These are phyloP conservation scores for Millerago galiae DNA, from an alignment of 805 yeast species.

Conservation along the genomic window DNA sequence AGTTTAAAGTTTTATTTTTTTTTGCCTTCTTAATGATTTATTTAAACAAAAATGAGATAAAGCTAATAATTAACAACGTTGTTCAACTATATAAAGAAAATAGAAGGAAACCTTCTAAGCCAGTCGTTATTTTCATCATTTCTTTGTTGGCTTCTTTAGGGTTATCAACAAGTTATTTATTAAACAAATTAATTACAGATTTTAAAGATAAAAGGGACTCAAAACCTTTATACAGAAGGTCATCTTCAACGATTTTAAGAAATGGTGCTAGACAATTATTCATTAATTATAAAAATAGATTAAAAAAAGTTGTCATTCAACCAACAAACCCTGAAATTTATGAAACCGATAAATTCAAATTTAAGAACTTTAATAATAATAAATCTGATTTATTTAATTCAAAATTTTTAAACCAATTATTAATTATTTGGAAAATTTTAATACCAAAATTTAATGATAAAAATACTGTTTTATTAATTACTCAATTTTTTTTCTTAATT, in stretches of 20 bases:
- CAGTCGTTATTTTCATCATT: conserved; percentile 22
- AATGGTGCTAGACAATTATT: conserved; percentile 26
- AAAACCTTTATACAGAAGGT: conserved; percentile 22
- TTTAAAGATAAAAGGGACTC: conserved; percentile 24
- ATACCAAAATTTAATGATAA: conserved; percentile 69
- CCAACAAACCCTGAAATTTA: conserved; percentile 25
- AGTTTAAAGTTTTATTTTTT: conserved; percentile 1
- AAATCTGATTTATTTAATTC: conserved; percentile 39
- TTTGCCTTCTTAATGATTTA: conserved; percentile 15
- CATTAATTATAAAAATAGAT: conserved; percentile 23
- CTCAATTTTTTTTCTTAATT: conserved; percentile 70
- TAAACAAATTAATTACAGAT: conserved; percentile 23
- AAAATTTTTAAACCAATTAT: conserved; percentile 63
- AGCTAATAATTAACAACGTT: conserved; percentile 16
- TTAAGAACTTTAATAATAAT: conserved; percentile 22
- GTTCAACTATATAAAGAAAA: conserved; percentile 23
- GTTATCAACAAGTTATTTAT: conserved; percentile 14
- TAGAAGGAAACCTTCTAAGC: conserved; percentile 21
- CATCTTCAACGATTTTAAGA: conserved; percentile 23
- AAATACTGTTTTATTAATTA: conserved; percentile 55
- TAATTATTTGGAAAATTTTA: conserved; percentile 71
- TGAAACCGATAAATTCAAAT: conserved; percentile 23
- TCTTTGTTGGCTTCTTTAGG: conserved; percentile 21
- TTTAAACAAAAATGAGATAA: conserved; percentile 17
- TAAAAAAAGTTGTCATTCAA: conserved; percentile 22